Evolutionary conservation across 2,329 filamentous ascomycete genomes (phyloP).

Genomic region (Cladosporium sphaerospermum): DNA sequence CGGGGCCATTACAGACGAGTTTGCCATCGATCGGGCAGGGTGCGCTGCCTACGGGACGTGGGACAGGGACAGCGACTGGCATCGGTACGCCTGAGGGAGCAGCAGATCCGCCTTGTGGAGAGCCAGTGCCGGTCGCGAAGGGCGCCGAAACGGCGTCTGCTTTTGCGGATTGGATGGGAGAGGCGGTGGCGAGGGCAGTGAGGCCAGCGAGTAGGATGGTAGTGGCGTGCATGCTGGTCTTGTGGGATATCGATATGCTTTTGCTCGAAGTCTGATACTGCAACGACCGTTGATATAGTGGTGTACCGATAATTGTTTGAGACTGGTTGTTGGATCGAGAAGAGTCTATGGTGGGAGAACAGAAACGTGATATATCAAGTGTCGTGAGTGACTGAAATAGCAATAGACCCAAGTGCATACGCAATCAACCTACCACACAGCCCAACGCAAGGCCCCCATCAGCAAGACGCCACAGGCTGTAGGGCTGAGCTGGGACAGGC

Average conservation of each 20-base stretch:
- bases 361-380: background rate
- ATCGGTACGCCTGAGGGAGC: background rate
- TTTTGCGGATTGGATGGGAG: slow-evolving; percentile 1
- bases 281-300: background rate
- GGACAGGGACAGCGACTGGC: slow-evolving; percentile 3
- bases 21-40: slow-evolving; percentile 31
- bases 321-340: background rate
- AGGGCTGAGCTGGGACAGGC: background rate
- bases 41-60: background rate
- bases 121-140: background rate
- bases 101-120: background rate
- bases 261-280: background rate
- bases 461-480: background rate
- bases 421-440: background rate
- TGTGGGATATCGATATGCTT: background rate
- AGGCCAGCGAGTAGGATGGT: background rate
- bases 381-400: too few relatives aligned
- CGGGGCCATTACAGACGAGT: slow-evolving; percentile 35
- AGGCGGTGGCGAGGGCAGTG: background rate
- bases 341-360: background rate
- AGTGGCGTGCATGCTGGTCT: background rate
- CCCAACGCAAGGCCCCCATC: background rate
- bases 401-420: background rate
- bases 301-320: background rate
- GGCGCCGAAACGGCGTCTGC: background rate